Evolutionary conservation across 208 protist genomes (phyloP).

Genomic region (Wallacemonas rigidus): DNA sequence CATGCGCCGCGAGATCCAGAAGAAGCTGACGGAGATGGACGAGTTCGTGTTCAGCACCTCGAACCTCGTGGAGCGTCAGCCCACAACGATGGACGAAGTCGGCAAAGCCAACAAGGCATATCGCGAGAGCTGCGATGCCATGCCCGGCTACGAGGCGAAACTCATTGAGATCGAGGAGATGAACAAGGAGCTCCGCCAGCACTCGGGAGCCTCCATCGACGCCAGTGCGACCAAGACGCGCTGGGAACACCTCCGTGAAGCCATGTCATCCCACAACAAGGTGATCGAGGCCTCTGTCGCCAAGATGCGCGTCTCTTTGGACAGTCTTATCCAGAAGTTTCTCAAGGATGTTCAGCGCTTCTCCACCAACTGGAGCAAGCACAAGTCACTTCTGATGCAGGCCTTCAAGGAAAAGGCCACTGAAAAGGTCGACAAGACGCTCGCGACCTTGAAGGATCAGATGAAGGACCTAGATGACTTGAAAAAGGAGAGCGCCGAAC

Average conservation of each 20-base stretch:
- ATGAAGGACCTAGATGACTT: conserved; percentile 85
- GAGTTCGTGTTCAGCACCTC: conserved; percentile 87
- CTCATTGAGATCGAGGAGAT: conserved; percentile 76
- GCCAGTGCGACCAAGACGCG: conserved; percentile 68
- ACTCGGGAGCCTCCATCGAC: conserved; percentile 82
- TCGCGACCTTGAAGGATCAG: conserved; percentile 80
- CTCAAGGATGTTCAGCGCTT: conserved; percentile 92
- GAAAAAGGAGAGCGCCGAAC: conserved; percentile 50
- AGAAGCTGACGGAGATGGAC: conserved; percentile 73
- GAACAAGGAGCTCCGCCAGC: conserved; percentile 84
- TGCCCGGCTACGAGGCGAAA: conserved; percentile 67
- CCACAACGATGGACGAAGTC: conserved; percentile 94
- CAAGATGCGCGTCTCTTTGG: conserved; percentile 88
- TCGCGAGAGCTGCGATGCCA: conserved; percentile 58
- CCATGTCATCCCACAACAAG: conserved; percentile 90
- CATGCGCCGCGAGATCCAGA: conserved; percentile 79
- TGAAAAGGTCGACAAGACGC: conserved; percentile 46
- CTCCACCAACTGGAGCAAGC: conserved; percentile 82
- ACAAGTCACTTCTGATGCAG: conserved; percentile 77
- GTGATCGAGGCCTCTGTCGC: conserved; percentile 88
- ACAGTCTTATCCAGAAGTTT: conserved; percentile 86
- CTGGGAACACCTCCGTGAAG: conserved; percentile 93
- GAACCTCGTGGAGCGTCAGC: conserved; percentile 89
- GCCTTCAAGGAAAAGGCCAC: conserved; percentile 68
- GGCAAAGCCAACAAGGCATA: conserved; percentile 83